Evolutionary conservation across 176 grass and related monocot species (phyloP).

Genomic region (Raddia guianensis): DNA sequence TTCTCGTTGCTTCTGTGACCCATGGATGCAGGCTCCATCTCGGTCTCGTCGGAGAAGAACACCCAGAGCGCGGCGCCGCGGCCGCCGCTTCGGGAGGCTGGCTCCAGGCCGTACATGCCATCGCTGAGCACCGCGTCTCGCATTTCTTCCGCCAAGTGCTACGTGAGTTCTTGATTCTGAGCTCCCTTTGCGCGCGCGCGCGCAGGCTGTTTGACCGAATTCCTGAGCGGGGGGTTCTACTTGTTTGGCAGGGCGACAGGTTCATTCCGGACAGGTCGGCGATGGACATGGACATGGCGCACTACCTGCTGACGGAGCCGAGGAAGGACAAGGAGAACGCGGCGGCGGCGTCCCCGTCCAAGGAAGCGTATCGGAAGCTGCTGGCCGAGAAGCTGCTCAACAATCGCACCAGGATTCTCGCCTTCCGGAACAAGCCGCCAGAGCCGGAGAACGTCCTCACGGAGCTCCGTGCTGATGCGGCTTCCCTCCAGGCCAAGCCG

Average conservation of each 20-base stretch:
- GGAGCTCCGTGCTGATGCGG: constrained; percentile 35
- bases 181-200: background rate
- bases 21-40: constrained; percentile 55
- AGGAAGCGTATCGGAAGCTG: constrained; percentile 57
- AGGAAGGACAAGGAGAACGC: constrained; percentile 59
- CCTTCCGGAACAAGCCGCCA: constrained; percentile 57
- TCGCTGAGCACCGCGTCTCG: constrained; percentile 39
- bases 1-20: background rate
- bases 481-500: constrained; percentile 42
- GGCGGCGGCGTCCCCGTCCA: constrained; percentile 30
- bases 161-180: constrained; percentile 30
- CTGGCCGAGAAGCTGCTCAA: constrained; percentile 60
- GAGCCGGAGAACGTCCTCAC: constrained; percentile 37
- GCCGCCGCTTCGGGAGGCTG: constrained; percentile 45
- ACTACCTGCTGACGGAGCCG: constrained; percentile 62
- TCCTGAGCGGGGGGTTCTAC: constrained; percentile 14
- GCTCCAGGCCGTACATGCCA: constrained; percentile 58
- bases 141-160: constrained; percentile 41
- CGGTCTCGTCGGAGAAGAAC: constrained; percentile 46
- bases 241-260: constrained; percentile 61
- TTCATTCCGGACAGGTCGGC: constrained; percentile 58
- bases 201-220: constrained; percentile 30
- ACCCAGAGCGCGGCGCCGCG: constrained; percentile 4
- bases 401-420: constrained; percentile 61
- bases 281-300: constrained; percentile 71